Conservation (phyloP, 148 eudicot genomes). For the Fagopyrum tataricum region DNA sequence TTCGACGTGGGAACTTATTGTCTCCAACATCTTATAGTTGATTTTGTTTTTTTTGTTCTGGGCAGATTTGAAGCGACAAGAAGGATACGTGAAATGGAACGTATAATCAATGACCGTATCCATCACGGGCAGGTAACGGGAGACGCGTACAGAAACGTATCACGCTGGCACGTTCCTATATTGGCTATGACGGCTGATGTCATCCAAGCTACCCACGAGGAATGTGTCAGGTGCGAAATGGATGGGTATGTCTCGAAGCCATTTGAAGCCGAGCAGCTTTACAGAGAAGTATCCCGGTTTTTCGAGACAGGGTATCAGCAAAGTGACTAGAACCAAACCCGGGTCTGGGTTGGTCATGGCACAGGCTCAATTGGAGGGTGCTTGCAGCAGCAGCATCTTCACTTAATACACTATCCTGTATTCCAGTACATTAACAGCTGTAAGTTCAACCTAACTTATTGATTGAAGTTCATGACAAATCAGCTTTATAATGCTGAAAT, state of each 20-base stretch:
- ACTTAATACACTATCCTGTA: neutral
- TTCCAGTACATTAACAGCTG: neutral
- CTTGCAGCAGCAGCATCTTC: neutral
- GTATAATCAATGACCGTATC: conserved; percentile 28
- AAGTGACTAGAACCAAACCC: conserved; percentile 23
- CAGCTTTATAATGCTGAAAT: neutral
- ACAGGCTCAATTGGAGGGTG: conserved; percentile 3
- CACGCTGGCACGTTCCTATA: conserved; percentile 77
- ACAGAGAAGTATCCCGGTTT: conserved; percentile 80
- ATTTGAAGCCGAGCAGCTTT: conserved; percentile 86
- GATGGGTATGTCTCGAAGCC: conserved; percentile 98
- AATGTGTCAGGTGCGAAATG: conserved; percentile 71
- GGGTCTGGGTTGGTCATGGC: conserved; percentile 2
- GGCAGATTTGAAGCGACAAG: conserved; percentile 86
- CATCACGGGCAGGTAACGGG: conserved; percentile 28
- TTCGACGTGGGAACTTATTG: too few species aligned
- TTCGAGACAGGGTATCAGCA: conserved; percentile 27
- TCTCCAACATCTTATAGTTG: too few species aligned
- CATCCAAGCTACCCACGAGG: conserved; percentile 88
- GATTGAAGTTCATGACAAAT: neutral
- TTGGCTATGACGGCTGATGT: conserved; percentile 98
- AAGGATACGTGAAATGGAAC: conserved; percentile 61
- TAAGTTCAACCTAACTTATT: neutral
- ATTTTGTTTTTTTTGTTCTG: neutral
- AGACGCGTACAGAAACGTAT: conserved; percentile 32